phyloP scores from a whole-genome alignment of 176 grass and related monocot species.

The Carex littledalei region DNA sequence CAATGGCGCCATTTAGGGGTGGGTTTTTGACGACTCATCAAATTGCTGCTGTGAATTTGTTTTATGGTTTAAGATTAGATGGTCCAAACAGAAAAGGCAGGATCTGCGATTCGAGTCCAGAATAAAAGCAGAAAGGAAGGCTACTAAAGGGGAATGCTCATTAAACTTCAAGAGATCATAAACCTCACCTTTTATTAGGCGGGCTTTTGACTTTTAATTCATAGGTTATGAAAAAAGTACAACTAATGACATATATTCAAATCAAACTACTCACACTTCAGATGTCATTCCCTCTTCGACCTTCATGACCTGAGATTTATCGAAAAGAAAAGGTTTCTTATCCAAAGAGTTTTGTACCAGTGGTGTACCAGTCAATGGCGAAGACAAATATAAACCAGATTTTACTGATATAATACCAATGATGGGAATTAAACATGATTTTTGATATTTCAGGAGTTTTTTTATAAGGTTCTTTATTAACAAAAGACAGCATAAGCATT shows the following conservation, averaged over 20 bases:
- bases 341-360: background rate
- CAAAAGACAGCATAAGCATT: background rate
- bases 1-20: background rate
- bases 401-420: background rate
- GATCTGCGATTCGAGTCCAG: background rate
- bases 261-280: slow-evolving; percentile 71
- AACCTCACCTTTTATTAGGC: background rate
- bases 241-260: background rate
- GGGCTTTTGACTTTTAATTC: background rate
- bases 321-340: background rate
- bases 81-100: background rate
- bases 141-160: background rate
- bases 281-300: slow-evolving; percentile 91
- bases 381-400: background rate
- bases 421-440: background rate
- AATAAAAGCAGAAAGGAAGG: background rate
- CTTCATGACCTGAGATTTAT: slow-evolving; percentile 80
- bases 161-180: background rate
- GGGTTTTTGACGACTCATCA: background rate
- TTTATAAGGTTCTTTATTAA: background rate
- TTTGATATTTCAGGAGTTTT: background rate
- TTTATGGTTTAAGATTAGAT: background rate
- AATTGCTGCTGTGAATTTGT: background rate
- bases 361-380: background rate
- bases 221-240: background rate